Evolutionary conservation across 495 filamentous ascomycete species (phyloP).

Genomic region (Aspergillus heteromorphus): DNA sequence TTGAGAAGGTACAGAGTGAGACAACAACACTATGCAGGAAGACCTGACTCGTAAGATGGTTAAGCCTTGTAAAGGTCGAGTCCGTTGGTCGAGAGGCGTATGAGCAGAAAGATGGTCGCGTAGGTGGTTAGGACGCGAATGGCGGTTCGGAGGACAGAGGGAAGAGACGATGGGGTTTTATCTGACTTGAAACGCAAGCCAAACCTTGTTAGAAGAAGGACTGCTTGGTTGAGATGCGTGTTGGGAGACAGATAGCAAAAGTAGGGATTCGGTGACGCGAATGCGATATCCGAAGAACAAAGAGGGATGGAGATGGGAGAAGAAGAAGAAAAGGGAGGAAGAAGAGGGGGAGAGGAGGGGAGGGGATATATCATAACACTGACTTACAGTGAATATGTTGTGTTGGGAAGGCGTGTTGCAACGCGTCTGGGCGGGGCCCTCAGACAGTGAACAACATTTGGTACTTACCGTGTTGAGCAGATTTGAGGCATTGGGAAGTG

Average conservation of each 20-base stretch:
- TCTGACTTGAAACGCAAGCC: background rate
- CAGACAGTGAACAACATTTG: constrained; percentile 4
- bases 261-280: background rate
- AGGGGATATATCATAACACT: background rate
- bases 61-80: background rate
- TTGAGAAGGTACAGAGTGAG: background rate
- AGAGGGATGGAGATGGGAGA: background rate
- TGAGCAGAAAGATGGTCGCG: background rate
- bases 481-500: background rate
- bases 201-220: background rate
- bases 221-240: background rate
- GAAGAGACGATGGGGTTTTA: background rate
- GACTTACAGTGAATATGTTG: constrained; percentile 1
- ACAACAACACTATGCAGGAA: background rate
- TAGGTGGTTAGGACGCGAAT: background rate
- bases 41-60: background rate
- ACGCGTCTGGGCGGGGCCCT: background rate
- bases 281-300: background rate
- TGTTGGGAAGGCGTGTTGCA: constrained; percentile 3
- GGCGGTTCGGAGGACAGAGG: background rate
- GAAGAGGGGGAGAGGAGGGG: constrained; percentile 1
- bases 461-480: constrained; percentile 8
- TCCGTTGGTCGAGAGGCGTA: background rate
- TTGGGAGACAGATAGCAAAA: background rate
- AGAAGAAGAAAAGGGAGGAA: constrained; percentile 1